Evolutionary conservation across 2,329 filamentous ascomycete genomes (phyloP), one percentile per base, ranked within the genome.

Genomic region (Blumeria hordei): DNA sequence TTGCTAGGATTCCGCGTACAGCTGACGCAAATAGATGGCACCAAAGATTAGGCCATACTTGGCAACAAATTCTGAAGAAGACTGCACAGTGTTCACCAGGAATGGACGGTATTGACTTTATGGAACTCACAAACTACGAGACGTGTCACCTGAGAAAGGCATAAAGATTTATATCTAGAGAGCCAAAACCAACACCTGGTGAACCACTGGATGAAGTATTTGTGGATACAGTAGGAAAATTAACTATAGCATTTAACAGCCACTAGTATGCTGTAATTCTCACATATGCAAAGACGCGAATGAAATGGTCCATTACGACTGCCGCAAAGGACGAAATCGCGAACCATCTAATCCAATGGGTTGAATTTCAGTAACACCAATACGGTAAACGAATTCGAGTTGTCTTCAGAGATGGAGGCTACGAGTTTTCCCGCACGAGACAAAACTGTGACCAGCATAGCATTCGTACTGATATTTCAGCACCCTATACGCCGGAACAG

Each of bases 321-420:
- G 28, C 49, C 28, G 18, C 49, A 52, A 52, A 52, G 18, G 49
- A 52, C n/a, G 33, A 52, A 16, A 52, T 52, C 28, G 49, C 49
- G 11, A 35, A n/a, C 10, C 49, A 52, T 35, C 49, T 52, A 35
- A 18, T 52, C 8, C 44, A 49, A 32, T 49, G 44, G 44, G 21
- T 49, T 32, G 21, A 49, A 32, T 32, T 28, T 28, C 34, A 52
- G 18, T 16, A 52, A 14, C 49, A 52, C n/a, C 49, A 52, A 35
- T 52, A 36, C n/a, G 49, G 49, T 35, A 35, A 52, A 18, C 10
- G 28, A 35, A 21, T 52, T 35, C 34, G 49, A 12, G 33, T 52
- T 52, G 49, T 52, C 28, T 52, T 52, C 18, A 52, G 33, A 3
- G 49, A 52, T 36, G 49, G 49, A 35, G 44, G 44, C 9, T 49